phyloP scores from a whole-genome alignment of 441 rosid genomes.

The Mallotus repandus region DNA sequence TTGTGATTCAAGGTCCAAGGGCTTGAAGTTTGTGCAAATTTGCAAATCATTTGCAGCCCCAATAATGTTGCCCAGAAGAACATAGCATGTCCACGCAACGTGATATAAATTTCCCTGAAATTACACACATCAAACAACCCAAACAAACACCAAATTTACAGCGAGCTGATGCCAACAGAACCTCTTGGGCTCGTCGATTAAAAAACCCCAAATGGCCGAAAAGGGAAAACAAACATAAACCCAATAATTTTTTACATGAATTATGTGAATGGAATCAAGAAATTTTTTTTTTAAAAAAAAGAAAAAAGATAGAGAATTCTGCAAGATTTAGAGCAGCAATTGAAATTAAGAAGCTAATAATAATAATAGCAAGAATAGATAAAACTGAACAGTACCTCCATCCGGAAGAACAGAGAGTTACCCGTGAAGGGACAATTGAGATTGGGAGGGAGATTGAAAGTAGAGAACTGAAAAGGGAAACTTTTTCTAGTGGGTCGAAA shows the following conservation, averaged over 20 bases:
- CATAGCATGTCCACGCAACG: conserved; percentile 24
- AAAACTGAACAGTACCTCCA: conserved; percentile 55
- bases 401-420: conserved; percentile 39
- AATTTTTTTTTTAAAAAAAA: too few relatives aligned
- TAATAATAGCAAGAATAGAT: too few relatives aligned
- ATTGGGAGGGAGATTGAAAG: conserved; percentile 24
- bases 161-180: too few relatives aligned
- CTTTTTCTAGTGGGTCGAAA: background rate
- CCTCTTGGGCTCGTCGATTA: too few relatives aligned
- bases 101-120: conserved; percentile 22
- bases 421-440: conserved; percentile 36
- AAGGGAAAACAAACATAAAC: too few relatives aligned
- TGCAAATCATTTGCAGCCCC: conserved; percentile 16
- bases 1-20: conserved; percentile 21
- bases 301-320: background rate
- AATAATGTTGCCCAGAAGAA: conserved; percentile 15
- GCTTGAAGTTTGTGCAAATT: conserved; percentile 1
- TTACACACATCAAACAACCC: conserved; percentile 12
- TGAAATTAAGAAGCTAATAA: background rate
- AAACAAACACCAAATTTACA: background rate
- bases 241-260: too few relatives aligned
- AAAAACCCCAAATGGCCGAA: too few relatives aligned
- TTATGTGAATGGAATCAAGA: too few relatives aligned
- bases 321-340: background rate
- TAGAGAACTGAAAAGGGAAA: conserved; percentile 12